Conservation (phyloP, 371 early-diverging fungal genomes). For the Syncephalis plumigaleata region DNA sequence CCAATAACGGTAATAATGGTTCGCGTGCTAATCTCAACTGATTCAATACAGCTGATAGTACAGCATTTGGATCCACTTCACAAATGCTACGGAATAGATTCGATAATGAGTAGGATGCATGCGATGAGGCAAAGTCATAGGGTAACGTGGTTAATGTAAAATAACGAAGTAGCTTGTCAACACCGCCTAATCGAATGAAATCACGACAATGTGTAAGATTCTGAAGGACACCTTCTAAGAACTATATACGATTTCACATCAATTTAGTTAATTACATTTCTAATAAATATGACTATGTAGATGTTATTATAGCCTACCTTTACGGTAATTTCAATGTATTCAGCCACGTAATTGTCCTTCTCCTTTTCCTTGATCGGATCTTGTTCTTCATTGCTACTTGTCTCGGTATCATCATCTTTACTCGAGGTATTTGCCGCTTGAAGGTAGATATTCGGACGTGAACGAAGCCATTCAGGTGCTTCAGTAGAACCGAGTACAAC, state of each 20-base stretch:
- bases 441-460: background rate
- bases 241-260: slow-evolving; percentile 18
- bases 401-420: no score
- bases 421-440: background rate
- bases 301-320: slow-evolving; percentile 20
- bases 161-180: slow-evolving; percentile 38
- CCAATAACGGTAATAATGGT: background rate
- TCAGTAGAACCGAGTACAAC: background rate
- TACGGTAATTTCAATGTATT: slow-evolving; percentile 26
- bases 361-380: slow-evolving; percentile 25
- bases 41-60: slow-evolving; percentile 19
- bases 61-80: slow-evolving; percentile 36
- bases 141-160: slow-evolving; percentile 50
- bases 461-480: background rate
- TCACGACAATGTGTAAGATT: slow-evolving; percentile 51
- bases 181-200: slow-evolving; percentile 50
- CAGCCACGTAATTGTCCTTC: slow-evolving; percentile 24
- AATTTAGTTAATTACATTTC: background rate
- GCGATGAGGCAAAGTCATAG: slow-evolving; percentile 49
- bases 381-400: slow-evolving; percentile 6
- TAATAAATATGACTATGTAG: slow-evolving; percentile 13
- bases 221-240: slow-evolving; percentile 76
- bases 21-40: slow-evolving; percentile 14
- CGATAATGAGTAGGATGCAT: slow-evolving; percentile 46
- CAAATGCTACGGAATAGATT: slow-evolving; percentile 52